Conservation (phyloP, 2,329 filamentous ascomycete genomes). For the Onygena corvina region DNA sequence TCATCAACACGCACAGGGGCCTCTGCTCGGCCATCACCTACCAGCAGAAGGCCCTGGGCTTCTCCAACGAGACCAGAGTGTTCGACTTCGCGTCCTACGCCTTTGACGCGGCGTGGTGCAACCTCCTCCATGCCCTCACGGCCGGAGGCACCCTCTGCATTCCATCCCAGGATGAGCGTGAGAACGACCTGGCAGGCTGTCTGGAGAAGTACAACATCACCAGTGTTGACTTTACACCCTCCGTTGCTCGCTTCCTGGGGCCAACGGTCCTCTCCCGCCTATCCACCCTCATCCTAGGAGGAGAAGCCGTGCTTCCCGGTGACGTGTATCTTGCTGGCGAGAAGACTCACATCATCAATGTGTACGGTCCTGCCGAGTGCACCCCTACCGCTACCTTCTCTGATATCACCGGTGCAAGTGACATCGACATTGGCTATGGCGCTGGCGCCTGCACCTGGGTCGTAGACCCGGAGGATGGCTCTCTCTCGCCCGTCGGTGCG, state of each 20-base stretch:
- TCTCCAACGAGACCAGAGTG: not conserved
- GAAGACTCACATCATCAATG: slow-evolving; percentile 34
- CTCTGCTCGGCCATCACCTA: not conserved
- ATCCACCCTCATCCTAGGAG: slow-evolving; percentile 25
- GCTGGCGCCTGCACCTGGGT: slow-evolving; percentile 17
- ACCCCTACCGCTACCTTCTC: slow-evolving; percentile 30
- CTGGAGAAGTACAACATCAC: not conserved
- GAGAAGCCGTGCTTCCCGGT: slow-evolving; percentile 23
- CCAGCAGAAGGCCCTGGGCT: not conserved
- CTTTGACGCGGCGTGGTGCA: slow-evolving; percentile 50
- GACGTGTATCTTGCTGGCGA: slow-evolving; percentile 21
- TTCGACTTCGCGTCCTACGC: slow-evolving; percentile 77
- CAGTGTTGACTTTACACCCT: slow-evolving; percentile 3
- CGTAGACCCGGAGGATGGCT: slow-evolving; percentile 16
- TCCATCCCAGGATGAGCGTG: slow-evolving; percentile 3
- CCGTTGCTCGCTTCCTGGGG: slow-evolving; percentile 9
- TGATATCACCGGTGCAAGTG: slow-evolving; percentile 19
- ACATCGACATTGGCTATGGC: slow-evolving; percentile 16
- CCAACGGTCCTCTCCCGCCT: slow-evolving; percentile 27
- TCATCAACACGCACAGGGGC: slow-evolving; percentile 28
- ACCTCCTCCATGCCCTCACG: not conserved
- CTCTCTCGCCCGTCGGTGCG: slow-evolving; percentile 24
- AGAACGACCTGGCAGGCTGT: slow-evolving; percentile 3
- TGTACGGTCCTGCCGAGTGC: slow-evolving; percentile 34
- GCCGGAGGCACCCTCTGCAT: slow-evolving; percentile 4